Evolutionary conservation across 495 filamentous ascomycete genomes (phyloP).

Genomic region (Pyrenopolyporus hunteri): DNA sequence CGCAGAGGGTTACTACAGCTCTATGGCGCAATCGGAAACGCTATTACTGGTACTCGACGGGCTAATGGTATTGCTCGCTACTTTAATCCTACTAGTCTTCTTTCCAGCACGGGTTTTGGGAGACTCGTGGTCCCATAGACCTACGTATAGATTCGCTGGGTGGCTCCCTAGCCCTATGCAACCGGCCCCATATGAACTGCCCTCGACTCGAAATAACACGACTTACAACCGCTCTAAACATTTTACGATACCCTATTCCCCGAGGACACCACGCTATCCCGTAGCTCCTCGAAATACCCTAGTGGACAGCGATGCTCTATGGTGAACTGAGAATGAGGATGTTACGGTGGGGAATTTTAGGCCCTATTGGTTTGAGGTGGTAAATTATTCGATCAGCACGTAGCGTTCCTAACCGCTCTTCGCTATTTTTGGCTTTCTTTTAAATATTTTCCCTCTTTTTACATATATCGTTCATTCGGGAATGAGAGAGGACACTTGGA

Average conservation of each 20-base stretch:
- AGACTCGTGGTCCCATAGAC: constrained; percentile 3
- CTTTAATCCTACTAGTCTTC: constrained; percentile 39
- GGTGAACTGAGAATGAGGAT: constrained; percentile 9
- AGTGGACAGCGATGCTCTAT: constrained; percentile 37
- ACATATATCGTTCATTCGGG: not conserved
- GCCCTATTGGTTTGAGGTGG: not conserved
- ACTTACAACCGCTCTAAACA: constrained; percentile 17
- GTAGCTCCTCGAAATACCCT: constrained; percentile 21
- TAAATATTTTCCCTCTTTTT: not conserved
- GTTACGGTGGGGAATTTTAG: not conserved
- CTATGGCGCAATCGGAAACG: constrained; percentile 35
- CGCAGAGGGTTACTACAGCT: constrained; percentile 29
- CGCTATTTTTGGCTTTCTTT: not conserved
- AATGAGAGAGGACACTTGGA: not conserved
- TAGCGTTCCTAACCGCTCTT: not conserved
- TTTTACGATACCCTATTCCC: not conserved
- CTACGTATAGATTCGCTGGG: constrained; percentile 5
- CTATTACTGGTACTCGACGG: constrained; percentile 48
- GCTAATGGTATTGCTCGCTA: constrained; percentile 43
- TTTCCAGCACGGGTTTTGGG: constrained; percentile 33
- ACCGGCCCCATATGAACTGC: constrained; percentile 15
- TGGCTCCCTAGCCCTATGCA: too few relatives aligned
- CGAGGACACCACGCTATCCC: constrained; percentile 12
- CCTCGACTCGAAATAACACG: constrained; percentile 17
- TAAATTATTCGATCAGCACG: not conserved